These are phyloP conservation scores for Chalara sp. DNA, from an alignment of 2,329 filamentous ascomycete species.

Conservation along the genomic window DNA sequence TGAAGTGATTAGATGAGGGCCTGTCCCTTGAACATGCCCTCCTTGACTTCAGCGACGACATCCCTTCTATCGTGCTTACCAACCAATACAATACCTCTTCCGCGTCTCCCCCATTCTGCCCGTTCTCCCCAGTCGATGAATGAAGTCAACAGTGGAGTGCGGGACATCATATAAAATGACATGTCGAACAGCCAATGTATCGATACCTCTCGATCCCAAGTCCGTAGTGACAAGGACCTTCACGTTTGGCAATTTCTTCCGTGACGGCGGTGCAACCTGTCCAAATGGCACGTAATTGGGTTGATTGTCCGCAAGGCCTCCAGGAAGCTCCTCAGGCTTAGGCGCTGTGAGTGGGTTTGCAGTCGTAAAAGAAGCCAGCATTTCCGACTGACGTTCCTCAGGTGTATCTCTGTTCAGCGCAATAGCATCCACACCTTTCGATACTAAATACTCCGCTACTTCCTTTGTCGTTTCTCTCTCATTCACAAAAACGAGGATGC, in stretches of 20 bases:
- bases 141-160: slow-evolving; percentile 95
- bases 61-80: slow-evolving; percentile 86
- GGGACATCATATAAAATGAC: slow-evolving; percentile 97
- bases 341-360: slow-evolving; percentile 30
- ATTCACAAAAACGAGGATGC: slow-evolving; percentile 93
- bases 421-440: slow-evolving; percentile 83
- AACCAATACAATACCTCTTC: slow-evolving; percentile 82
- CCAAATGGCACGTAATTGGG: slow-evolving; percentile 26
- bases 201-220: slow-evolving; percentile 84
- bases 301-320: slow-evolving; percentile 33
- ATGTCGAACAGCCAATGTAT: slow-evolving; percentile 83
- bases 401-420: slow-evolving; percentile 80
- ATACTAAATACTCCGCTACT: slow-evolving; percentile 69
- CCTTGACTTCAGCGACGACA: slow-evolving; percentile 83
- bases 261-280: slow-evolving; percentile 16
- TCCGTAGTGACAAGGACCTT: slow-evolving; percentile 95
- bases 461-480: slow-evolving; percentile 84
- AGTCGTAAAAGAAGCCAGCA: slow-evolving; percentile 65
- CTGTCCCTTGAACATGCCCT: slow-evolving; percentile 79
- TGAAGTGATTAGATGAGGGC: slow-evolving; percentile 55
- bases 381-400: slow-evolving; percentile 69
- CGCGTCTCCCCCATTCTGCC: slow-evolving; percentile 88
- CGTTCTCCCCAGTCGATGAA: slow-evolving; percentile 86
- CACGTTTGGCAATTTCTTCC: slow-evolving; percentile 56
- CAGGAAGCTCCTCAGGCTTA: slow-evolving; percentile 27